These are phyloP conservation scores for Vigna mungo DNA, from an alignment of 306 rosid genomes.

Conservation along the genomic window DNA sequence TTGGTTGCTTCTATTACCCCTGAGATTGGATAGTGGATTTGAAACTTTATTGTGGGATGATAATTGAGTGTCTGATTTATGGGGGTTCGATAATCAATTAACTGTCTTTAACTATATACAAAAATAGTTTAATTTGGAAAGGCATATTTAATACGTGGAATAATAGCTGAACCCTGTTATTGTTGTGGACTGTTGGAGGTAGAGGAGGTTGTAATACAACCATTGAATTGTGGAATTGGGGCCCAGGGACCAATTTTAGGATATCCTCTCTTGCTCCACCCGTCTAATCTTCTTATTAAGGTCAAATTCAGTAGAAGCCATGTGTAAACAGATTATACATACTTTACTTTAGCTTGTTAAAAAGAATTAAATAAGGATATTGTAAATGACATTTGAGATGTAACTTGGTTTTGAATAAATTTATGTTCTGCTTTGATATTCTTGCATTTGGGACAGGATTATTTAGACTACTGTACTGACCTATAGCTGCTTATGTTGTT, in stretches of 20 bases:
- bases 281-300: not conserved
- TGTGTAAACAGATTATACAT: slow-evolving; percentile 3
- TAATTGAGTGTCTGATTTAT: slow-evolving; percentile 15
- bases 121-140: slow-evolving; percentile 9
- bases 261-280: slow-evolving; percentile 17
- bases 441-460: slow-evolving; percentile 39
- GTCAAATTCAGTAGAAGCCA: slow-evolving; percentile 34
- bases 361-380: not conserved
- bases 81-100: slow-evolving; percentile 5
- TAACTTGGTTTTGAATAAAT: slow-evolving; percentile 13
- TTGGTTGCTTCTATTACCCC: slow-evolving; percentile 20
- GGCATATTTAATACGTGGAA: slow-evolving; percentile 20
- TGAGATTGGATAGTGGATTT: slow-evolving; percentile 2
- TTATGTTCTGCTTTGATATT: slow-evolving; percentile 6
- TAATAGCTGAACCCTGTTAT: not conserved
- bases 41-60: slow-evolving; percentile 29
- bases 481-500: slow-evolving; percentile 45
- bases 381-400: slow-evolving; percentile 26
- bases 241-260: slow-evolving; percentile 27
- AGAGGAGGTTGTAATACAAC: not conserved
- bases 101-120: not conserved
- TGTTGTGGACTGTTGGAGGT: not conserved
- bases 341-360: not conserved
- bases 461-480: slow-evolving; percentile 35
- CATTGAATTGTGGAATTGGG: not conserved